phyloP scores from a whole-genome alignment of 129 eudicot species.

The Flaveria brownii region DNA sequence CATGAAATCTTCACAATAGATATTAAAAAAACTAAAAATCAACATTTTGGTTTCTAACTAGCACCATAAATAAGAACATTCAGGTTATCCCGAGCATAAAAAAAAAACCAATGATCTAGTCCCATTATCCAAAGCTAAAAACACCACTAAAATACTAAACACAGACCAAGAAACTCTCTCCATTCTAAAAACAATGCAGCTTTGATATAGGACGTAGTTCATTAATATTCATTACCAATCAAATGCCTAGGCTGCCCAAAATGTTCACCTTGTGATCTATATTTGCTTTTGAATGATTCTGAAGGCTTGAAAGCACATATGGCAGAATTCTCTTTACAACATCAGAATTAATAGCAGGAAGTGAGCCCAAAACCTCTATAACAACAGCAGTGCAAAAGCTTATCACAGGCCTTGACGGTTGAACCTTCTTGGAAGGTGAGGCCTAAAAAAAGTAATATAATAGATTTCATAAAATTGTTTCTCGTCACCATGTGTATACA shows the following conservation, averaged over 20 bases:
- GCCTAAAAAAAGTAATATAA: slow-evolving; percentile 45
- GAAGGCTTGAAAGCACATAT: slow-evolving; percentile 62
- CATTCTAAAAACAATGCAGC: neutral
- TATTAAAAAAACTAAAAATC: neutral
- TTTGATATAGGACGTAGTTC: neutral
- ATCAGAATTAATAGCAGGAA: slow-evolving; percentile 51
- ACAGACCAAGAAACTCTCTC: neutral
- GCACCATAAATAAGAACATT: slow-evolving; percentile 2
- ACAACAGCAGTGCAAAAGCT: slow-evolving; percentile 84
- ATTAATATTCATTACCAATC: neutral
- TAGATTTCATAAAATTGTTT: neutral
- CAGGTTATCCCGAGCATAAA: neutral
- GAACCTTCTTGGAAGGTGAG: slow-evolving; percentile 59
- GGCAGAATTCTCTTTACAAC: slow-evolving; percentile 81
- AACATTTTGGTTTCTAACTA: slow-evolving; percentile 2
- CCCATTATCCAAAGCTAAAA: neutral
- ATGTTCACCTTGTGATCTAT: slow-evolving; percentile 65
- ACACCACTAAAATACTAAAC: neutral
- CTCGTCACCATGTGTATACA: neutral
- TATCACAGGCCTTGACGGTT: slow-evolving; percentile 64
- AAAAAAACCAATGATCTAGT: slow-evolving; percentile 5
- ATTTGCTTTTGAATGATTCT: slow-evolving; percentile 48
- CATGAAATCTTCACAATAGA: neutral
- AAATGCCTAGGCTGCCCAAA: slow-evolving; percentile 13
- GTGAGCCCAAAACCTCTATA: slow-evolving; percentile 70